Base-by-base conservation (phyloP, 345 rosid genomes). In the Lenwebbia sp. region DNA sequence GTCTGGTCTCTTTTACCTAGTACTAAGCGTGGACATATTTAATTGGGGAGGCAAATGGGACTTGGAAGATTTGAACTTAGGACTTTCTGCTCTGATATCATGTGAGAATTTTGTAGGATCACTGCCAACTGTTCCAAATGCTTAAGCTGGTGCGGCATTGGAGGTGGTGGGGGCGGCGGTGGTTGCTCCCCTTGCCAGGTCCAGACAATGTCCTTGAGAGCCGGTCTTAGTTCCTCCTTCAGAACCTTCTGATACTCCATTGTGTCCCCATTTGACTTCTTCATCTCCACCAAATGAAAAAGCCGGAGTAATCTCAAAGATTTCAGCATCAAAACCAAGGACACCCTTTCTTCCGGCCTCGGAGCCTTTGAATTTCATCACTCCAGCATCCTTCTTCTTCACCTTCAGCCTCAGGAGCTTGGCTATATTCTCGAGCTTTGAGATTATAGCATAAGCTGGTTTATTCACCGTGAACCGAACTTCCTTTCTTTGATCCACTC, bases 201-300 rank as follows among this genome's bases (percentile, higher is more conserved):
- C 96, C 98, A 95, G 53, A 92, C 95, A 47, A 96, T 89, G 92
- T 96, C 99, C 87, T 81, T 92, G 60, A 97, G 88, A 37, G 95
- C 96, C 4, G 98, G 99, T 75, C 94, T 91, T 84, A 97, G 89
- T 54, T 94, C 94, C 86, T 94, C 90, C 86, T 94, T 93, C 94
- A 96, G 37, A 37, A 92, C 91, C 83, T 87, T 91, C 88, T 94
- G 93, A 85, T 96, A 97, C 93, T 96, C 99, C 85, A 91, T 23
- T 0, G 96, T 94, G 89, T 96, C 99, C 84, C 98, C 99, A 41
- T 88, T 90, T 74, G 92, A 90, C 89, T 94, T 95, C 87, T 97
- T 96, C 93, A 96, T 86, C 89, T 96, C 99, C 86, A 96, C 94
- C 93, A 97, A 84, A 89, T 95, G 97, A n/a, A 86, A 92, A 91